Percentiles rank a stretch among this genome's conserved stretches.
phyloP scores from a whole-genome alignment of 2,329 filamentous ascomycete genomes.

The Colletotrichum endophyticum region DNA sequence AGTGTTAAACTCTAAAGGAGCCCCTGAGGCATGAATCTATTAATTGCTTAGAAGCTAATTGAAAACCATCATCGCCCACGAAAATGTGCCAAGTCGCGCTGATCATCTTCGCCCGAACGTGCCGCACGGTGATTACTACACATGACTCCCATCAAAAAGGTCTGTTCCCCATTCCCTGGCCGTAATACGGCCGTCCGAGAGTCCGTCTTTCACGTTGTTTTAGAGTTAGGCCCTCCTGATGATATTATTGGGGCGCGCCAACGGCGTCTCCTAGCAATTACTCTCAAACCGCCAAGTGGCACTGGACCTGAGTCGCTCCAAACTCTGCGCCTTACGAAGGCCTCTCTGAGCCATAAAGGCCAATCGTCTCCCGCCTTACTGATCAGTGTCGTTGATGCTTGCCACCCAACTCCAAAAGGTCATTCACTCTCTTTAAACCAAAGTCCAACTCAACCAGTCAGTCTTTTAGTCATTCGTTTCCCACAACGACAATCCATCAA shows the following conservation, averaged over 20 bases:
- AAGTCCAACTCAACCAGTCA: not conserved
- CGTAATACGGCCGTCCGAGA: not conserved
- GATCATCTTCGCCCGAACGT: not conserved
- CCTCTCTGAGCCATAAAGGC: not conserved
- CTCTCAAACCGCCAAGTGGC: not conserved
- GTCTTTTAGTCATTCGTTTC: not conserved
- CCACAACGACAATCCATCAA: not conserved
- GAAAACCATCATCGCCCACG: not conserved
- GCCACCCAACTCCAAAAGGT: not conserved
- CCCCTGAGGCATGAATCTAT: slow-evolving; percentile 5
- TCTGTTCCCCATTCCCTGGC: not conserved
- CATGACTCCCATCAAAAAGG: not conserved
- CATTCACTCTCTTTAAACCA: not conserved
- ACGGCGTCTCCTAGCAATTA: not conserved
- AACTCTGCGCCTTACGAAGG: not conserved
- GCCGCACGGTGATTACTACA: not conserved
- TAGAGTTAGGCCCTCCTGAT: not conserved
- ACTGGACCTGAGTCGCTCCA: not conserved
- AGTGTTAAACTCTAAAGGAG: not conserved
- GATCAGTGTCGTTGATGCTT: not conserved
- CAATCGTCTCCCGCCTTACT: not conserved
- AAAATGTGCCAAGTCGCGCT: not conserved
- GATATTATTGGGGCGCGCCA: not conserved
- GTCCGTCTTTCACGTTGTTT: not conserved
- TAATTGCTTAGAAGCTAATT: not conserved